Evolutionary conservation across 2,329 filamentous ascomycete genomes (phyloP).

Genomic region (Ophiostoma sp.): DNA sequence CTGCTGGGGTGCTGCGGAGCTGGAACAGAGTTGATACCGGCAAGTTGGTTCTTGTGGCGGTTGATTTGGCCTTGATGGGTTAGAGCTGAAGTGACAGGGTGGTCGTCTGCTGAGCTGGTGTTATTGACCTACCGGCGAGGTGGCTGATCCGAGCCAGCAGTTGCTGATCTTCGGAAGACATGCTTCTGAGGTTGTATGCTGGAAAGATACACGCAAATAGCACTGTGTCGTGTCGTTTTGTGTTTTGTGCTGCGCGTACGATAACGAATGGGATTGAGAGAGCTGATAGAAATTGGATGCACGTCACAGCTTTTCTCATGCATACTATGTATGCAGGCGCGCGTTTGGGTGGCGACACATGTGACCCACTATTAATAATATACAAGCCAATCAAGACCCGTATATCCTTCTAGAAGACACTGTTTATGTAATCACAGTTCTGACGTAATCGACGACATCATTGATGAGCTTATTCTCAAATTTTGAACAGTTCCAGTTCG

Average conservation of each 20-base stretch:
- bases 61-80: constrained; percentile 68
- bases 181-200: constrained; percentile 2
- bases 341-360: neutral
- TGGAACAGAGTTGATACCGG: constrained; percentile 35
- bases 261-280: neutral
- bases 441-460: too few relatives aligned
- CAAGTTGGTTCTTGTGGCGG: constrained; percentile 64
- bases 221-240: neutral
- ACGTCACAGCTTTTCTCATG: neutral
- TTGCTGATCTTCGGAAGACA: constrained; percentile 49
- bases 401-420: too few relatives aligned
- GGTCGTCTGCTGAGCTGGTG: neutral
- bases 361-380: neutral
- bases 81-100: neutral
- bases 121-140: constrained; percentile 41
- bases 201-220: neutral
- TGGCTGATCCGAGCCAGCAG: constrained; percentile 51
- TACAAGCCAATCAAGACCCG: neutral
- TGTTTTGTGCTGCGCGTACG: neutral
- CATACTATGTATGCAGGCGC: neutral
- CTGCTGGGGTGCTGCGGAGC: constrained; percentile 19
- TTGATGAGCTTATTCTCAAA: too few relatives aligned
- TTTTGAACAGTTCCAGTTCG: too few relatives aligned
- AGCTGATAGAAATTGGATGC: neutral
- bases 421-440: too few relatives aligned